Percentiles rank a stretch among this genome's conserved stretches.
These are phyloP conservation scores for Trifolium repens DNA, from an alignment of 306 rosid species.

Conservation along the genomic window DNA sequence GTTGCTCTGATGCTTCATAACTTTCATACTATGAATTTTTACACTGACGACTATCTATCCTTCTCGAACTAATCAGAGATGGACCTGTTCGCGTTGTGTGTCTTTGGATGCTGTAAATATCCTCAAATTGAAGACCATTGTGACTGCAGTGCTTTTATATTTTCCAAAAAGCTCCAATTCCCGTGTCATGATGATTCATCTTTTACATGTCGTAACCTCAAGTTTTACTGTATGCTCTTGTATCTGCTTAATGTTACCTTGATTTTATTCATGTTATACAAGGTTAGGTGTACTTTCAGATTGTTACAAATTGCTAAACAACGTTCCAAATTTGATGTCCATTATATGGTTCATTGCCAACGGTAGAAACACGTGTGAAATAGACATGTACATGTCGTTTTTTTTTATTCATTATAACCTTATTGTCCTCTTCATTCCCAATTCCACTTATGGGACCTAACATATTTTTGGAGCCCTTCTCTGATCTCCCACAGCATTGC, in stretches of 20 bases:
- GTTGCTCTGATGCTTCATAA: constrained; percentile 31
- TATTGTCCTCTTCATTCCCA: neutral
- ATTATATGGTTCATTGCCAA: neutral
- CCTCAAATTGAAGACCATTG: constrained; percentile 38
- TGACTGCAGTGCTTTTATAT: constrained; percentile 31
- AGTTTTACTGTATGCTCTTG: constrained; percentile 15
- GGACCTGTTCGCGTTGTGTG: constrained; percentile 23
- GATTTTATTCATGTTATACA: neutral
- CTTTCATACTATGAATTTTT: constrained; percentile 15
- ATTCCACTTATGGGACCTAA: neutral
- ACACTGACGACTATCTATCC: constrained; percentile 10
- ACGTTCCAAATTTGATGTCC: neutral
- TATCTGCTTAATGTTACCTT: constrained; percentile 22
- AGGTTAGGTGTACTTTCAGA: constrained; percentile 1
- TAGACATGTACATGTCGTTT: neutral
- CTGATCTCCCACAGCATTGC: neutral
- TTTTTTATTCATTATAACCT: neutral
- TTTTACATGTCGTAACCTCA: constrained; percentile 22
- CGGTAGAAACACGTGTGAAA: neutral
- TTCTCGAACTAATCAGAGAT: constrained; percentile 23
- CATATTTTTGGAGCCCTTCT: neutral
- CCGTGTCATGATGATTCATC: constrained; percentile 29
- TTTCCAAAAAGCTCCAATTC: constrained; percentile 19
- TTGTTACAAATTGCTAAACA: constrained; percentile 26
- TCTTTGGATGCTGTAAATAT: constrained; percentile 23